Percentiles rank a stretch among this genome's conserved stretches.
phyloP scores from a whole-genome alignment of 2,329 filamentous ascomycete species.

The Cercospora zeina region DNA sequence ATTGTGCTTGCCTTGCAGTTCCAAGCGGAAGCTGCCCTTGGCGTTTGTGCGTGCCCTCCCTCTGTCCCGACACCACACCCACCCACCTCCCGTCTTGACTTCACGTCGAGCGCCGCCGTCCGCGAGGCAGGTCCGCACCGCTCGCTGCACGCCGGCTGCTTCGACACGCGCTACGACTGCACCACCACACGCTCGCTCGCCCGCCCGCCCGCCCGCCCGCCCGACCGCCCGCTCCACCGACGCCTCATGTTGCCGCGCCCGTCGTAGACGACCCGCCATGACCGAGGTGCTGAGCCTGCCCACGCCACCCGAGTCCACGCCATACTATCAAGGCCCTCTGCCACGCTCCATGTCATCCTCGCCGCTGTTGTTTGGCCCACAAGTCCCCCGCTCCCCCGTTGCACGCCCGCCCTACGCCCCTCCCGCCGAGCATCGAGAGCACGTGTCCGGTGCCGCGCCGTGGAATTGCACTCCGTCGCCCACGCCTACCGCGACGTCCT shows the following conservation, averaged over 20 bases:
- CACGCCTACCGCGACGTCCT: constrained; percentile 37
- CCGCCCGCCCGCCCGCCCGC: not conserved
- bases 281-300: constrained; percentile 47
- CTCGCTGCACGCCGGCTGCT: not conserved
- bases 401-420: constrained; percentile 41
- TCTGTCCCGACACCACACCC: not conserved
- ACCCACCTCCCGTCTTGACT: not conserved
- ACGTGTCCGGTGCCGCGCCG: constrained; percentile 35
- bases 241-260: constrained; percentile 20
- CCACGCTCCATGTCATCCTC: constrained; percentile 47
- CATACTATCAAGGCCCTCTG: constrained; percentile 47
- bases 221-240: not conserved
- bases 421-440: constrained; percentile 40
- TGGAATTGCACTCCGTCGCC: constrained; percentile 31
- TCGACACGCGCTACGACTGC: too few relatives aligned
- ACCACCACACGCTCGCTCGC: not conserved
- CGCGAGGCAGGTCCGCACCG: constrained; percentile 1
- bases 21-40: not conserved
- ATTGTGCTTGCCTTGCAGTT: too few relatives aligned
- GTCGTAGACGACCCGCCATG: constrained; percentile 38
- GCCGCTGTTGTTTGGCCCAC: constrained; percentile 45
- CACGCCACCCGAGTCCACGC: constrained; percentile 46
- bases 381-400: constrained; percentile 32
- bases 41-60: not conserved
- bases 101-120: not conserved